phyloP scores from a whole-genome alignment of 768 basidiomycete species.

The Trametes meyenii region DNA sequence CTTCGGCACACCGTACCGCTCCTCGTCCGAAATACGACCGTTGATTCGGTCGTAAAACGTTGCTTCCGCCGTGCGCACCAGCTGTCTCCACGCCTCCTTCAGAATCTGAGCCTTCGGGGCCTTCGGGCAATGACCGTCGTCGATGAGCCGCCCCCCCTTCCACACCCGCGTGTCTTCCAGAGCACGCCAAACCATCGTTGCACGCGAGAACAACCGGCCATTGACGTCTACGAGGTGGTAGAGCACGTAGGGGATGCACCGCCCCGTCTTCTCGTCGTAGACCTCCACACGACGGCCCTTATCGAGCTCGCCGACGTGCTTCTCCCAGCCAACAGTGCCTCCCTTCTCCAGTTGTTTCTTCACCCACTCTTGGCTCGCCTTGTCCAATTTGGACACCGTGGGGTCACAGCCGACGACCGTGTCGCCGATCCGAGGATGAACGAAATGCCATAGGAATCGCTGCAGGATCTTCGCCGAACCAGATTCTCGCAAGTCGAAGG shows the following conservation, averaged over 20 bases:
- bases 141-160: background rate
- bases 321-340: background rate
- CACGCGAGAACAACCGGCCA: conserved; percentile 15
- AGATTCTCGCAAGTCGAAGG: background rate
- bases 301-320: background rate
- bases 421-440: background rate
- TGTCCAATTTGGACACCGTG: background rate
- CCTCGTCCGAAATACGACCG: background rate
- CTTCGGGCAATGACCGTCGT: background rate
- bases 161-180: conserved; percentile 12
- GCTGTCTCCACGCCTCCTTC: conserved; percentile 24
- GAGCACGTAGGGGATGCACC: background rate
- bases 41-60: conserved; percentile 4
- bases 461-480: background rate
- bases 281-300: background rate
- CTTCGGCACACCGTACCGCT: background rate
- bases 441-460: conserved; percentile 19
- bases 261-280: background rate
- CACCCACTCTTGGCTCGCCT: background rate
- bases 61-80: conserved; percentile 8
- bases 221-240: conserved; percentile 11
- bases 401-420: conserved; percentile 6
- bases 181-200: conserved; percentile 17
- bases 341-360: background rate
- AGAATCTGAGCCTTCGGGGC: background rate